Evolutionary conservation across 192 early-diverging fungal genomes (phyloP), one percentile per base, ranked within the genome.

Genomic region (Backusella westeae): DNA sequence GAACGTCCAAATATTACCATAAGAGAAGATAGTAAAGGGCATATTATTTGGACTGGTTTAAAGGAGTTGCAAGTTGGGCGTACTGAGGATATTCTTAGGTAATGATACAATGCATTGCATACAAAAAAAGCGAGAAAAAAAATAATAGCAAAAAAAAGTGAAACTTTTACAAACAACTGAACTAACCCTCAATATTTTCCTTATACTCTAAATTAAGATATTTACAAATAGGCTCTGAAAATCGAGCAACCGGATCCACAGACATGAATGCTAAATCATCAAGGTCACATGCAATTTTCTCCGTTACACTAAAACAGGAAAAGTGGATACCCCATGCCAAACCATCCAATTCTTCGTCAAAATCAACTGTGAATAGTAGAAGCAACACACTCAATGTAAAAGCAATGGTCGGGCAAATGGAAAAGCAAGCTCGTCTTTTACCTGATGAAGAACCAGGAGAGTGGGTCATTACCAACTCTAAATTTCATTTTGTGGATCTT

Each of bases 401-500:
- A 63, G 75, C 75, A 12, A 66, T 80, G 59, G 71, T 77, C 23
- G 72, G 75, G 4, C 74, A 80, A 35, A 80, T 80, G 78, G 78
- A 80, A 53, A 68, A 71, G 17, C 74, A 75, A 34, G 52, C 76
- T 14, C 32, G 36, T 4, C 38, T 44, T 15, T 6, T 52, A 26
- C 56, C 56, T 2, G 56, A 63, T 6, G 77, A 76, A 21, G 65
- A 79, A 17, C 83, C 85, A 23, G 90, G 84, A 6, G 90, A 90
- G 56, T 85, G 84, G 77, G 78, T 92, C 23, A 79, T 85, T 1
- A 74, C 94, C 32, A 85, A 86, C 4, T 96, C 94, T 34, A 99
- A 98, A 84, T 97, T 98, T 73, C 95, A 97, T 78, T 99, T 99
- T 87, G 98, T 99, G 14, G 98, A 99, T 85, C 84, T 99, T 82